These are phyloP conservation scores for Sclerospora graminicola DNA, from an alignment of 352 stramenopile genomes.

Conservation along the genomic window DNA sequence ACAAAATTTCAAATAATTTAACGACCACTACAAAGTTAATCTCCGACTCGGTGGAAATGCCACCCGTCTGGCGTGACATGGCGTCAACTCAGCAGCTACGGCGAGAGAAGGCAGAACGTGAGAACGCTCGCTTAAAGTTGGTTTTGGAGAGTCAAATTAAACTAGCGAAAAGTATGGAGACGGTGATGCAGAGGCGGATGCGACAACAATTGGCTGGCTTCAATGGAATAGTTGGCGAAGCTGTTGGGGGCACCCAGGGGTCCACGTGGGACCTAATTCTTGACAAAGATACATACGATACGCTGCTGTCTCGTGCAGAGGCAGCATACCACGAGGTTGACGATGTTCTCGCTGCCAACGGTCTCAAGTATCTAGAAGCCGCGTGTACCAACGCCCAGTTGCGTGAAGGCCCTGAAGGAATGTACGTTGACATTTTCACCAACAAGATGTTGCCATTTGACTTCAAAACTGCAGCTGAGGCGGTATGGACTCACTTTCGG, in stretches of 20 bases:
- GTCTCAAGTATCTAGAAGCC: conserved; percentile 22
- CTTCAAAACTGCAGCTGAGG: conserved; percentile 23
- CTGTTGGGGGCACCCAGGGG: conserved; percentile 4
- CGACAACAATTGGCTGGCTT: conserved; percentile 23
- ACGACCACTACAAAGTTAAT: conserved; percentile 4
- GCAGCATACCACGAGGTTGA: conserved; percentile 27
- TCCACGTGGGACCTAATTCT: conserved; percentile 23
- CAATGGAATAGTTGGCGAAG: conserved; percentile 15
- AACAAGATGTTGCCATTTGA: conserved; percentile 43
- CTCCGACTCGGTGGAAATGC: conserved; percentile 5
- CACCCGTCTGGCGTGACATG: conserved; percentile 28
- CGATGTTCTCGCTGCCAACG: conserved; percentile 27
- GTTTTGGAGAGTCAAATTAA: conserved; percentile 38
- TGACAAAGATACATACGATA: conserved; percentile 27
- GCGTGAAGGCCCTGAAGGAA: conserved; percentile 22
- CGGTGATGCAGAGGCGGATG: conserved; percentile 23
- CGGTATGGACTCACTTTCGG: conserved; percentile 38
- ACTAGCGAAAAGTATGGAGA: conserved; percentile 35
- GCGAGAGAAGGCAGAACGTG: conserved; percentile 27
- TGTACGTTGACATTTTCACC: conserved; percentile 34
- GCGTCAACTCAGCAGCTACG: conserved; percentile 19
- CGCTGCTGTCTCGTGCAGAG: conserved; percentile 20
- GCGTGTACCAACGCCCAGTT: conserved; percentile 25
- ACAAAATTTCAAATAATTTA: conserved; percentile 8
- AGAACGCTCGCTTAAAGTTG: conserved; percentile 39